phyloP scores from a whole-genome alignment of 2,329 filamentous ascomycete species.

The Trichoderma sp. region DNA sequence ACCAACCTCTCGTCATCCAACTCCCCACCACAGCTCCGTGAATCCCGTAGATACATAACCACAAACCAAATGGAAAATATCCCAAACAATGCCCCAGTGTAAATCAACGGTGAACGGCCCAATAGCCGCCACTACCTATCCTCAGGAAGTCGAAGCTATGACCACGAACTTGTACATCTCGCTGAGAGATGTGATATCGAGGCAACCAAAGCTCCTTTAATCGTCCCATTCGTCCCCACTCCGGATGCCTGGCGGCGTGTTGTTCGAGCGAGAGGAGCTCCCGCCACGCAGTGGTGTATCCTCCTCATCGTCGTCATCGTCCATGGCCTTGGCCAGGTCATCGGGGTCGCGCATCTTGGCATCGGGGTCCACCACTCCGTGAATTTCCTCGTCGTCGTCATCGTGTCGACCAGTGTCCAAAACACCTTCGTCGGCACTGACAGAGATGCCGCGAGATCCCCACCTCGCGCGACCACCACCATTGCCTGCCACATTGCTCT shows the following conservation, averaged over 20 bases:
- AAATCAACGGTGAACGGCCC: background rate
- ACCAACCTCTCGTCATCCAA: background rate
- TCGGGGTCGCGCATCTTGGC: conserved; percentile 66
- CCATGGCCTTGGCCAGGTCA: conserved; percentile 58
- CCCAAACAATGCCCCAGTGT: background rate
- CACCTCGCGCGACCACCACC: conserved; percentile 50
- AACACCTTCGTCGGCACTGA: conserved; percentile 62
- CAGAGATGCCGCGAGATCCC: conserved; percentile 63
- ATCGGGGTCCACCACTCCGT: conserved; percentile 54
- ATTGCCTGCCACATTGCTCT: conserved; percentile 47
- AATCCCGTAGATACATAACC: background rate
- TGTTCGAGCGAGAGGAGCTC: conserved; percentile 24
- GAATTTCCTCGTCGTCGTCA: conserved; percentile 45
- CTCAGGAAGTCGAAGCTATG: background rate
- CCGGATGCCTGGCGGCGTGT: conserved; percentile 39
- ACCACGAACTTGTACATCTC: background rate
- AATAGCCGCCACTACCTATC: background rate
- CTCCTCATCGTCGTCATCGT: conserved; percentile 47
- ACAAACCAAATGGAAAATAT: background rate
- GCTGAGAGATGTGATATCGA: conserved; percentile 4
- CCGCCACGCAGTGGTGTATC: conserved; percentile 29
- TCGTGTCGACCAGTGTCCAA: conserved; percentile 49
- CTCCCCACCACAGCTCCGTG: background rate
- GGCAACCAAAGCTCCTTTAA: conserved; percentile 22
- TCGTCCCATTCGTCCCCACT: conserved; percentile 49